Conservation (phyloP, 176 grass and related monocot species). For the Oryza australiensis region DNA sequence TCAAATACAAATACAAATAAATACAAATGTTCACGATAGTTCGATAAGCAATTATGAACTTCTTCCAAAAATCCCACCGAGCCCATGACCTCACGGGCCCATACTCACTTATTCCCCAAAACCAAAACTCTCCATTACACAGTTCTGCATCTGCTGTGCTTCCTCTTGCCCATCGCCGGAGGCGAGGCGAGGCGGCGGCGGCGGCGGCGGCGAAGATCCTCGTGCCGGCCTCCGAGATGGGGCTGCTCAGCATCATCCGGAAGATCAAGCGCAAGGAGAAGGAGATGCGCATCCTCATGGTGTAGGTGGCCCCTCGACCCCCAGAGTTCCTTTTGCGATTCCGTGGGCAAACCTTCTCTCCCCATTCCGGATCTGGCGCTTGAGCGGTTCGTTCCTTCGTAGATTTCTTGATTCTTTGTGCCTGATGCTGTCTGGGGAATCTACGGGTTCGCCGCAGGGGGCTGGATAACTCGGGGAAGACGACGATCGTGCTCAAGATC, state of each 20-base stretch:
- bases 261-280: conserved; percentile 96
- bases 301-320: conserved; percentile 45
- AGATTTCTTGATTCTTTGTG: neutral
- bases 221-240: conserved; percentile 36
- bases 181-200: neutral
- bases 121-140: too few species aligned
- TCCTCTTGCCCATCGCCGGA: neutral
- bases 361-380: neutral
- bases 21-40: too few species aligned
- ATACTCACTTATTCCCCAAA: too few species aligned
- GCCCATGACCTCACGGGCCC: too few species aligned
- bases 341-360: neutral
- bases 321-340: neutral
- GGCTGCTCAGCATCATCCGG: conserved; percentile 83
- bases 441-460: conserved; percentile 45
- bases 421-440: neutral
- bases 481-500: conserved; percentile 80
- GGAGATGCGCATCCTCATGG: conserved; percentile 98
- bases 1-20: too few species aligned
- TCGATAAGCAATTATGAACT: too few species aligned
- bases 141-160: neutral
- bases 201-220: neutral
- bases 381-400: neutral
- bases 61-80: too few species aligned
- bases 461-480: conserved; percentile 89